Conservation (phyloP, 2,329 filamentous ascomycete genomes). For the Fusarium sp. region DNA sequence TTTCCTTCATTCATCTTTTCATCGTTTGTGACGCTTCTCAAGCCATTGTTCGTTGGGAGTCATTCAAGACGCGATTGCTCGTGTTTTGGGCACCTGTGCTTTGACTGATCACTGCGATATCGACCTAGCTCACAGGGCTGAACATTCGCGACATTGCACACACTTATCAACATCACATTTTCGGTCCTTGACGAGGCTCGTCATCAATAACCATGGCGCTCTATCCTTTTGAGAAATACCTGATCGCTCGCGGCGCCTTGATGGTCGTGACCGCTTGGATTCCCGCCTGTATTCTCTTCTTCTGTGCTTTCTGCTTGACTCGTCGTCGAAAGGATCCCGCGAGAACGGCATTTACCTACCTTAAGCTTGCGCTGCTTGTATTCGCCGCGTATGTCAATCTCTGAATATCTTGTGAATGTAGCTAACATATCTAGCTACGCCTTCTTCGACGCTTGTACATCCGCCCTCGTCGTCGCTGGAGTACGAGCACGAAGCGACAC, state of each 20-base stretch:
- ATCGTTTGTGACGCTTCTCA: not conserved
- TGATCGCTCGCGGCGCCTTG: constrained; percentile 29
- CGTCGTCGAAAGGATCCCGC: constrained; percentile 41
- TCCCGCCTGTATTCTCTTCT: constrained; percentile 36
- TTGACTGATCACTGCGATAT: not conserved
- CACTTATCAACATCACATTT: not conserved
- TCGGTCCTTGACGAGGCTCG: not conserved
- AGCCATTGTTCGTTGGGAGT: not conserved
- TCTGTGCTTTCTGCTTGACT: constrained; percentile 37
- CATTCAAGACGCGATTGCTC: not conserved
- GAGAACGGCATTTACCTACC: constrained; percentile 39
- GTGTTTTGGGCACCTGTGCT: not conserved
- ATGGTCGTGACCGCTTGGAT: constrained; percentile 23
- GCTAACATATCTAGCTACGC: constrained; percentile 30
- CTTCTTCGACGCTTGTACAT: constrained; percentile 33
- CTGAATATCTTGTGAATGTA: not conserved
- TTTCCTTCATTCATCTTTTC: not conserved
- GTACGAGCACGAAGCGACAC: not conserved
- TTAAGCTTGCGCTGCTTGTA: constrained; percentile 41
- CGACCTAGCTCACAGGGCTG: not conserved
- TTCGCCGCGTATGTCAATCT: constrained; percentile 42
- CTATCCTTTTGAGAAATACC: not conserved
- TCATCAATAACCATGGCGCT: not conserved
- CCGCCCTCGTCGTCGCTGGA: constrained; percentile 21
- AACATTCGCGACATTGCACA: not conserved